Conservation (phyloP, 225 moss, liverwort and hornwort genomes). For the Pleurozium schreberi region DNA sequence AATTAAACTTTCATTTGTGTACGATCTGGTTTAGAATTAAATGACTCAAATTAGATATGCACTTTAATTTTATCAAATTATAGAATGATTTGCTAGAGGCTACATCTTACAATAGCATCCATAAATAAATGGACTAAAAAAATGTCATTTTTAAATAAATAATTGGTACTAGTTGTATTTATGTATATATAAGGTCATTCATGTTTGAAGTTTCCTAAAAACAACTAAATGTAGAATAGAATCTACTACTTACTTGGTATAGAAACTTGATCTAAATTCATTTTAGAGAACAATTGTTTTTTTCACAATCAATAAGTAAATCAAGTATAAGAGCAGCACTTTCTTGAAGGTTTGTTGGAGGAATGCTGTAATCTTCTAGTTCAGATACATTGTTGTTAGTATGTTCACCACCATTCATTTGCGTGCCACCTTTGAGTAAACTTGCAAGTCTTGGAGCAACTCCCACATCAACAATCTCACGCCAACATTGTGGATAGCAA, state of each 20-base stretch:
- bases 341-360: constrained; percentile 43
- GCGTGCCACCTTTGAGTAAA: constrained; percentile 1
- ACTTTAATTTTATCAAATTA: neutral
- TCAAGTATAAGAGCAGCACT: constrained; percentile 52
- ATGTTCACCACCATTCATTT: neutral
- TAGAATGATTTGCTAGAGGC: neutral
- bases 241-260: neutral
- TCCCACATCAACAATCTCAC: constrained; percentile 42
- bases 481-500: constrained; percentile 58
- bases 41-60: neutral
- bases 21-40: neutral
- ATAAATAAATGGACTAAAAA: neutral
- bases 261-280: too few species aligned
- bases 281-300: neutral
- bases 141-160: neutral
- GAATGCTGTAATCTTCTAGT: neutral
- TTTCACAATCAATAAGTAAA: constrained; percentile 49
- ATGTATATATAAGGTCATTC: neutral
- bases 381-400: neutral
- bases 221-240: too few species aligned
- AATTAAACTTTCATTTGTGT: neutral
- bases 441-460: constrained; percentile 26
- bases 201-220: neutral
- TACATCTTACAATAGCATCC: neutral
- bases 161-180: neutral